These are phyloP conservation scores for Verticillium zaregamsianum DNA, from an alignment of 2,329 filamentous ascomycete species.

Conservation along the genomic window DNA sequence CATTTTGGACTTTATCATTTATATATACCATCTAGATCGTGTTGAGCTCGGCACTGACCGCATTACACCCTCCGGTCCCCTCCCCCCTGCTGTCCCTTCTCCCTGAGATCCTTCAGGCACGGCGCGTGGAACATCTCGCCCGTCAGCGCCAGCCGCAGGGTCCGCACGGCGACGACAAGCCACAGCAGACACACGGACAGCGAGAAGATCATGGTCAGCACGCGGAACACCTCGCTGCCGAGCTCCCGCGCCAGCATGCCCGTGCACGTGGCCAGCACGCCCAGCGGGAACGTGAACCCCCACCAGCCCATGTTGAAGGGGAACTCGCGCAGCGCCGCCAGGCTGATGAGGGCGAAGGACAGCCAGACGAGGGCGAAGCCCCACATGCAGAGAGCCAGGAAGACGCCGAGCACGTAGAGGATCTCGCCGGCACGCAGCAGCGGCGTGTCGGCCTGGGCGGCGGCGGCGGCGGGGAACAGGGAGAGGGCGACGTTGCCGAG, in stretches of 20 bases:
- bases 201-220: conserved; percentile 35
- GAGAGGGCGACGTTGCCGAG: conserved; percentile 42
- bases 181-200: conserved; percentile 36
- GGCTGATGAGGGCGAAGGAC: conserved; percentile 36
- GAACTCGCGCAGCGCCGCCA: conserved; percentile 29
- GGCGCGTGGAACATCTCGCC: conserved; percentile 42
- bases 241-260: conserved; percentile 34
- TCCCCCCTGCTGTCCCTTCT: conserved; percentile 23
- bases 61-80: conserved; percentile 22
- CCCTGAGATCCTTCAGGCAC: conserved; percentile 32
- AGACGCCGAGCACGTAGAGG: conserved; percentile 54
- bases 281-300: conserved; percentile 43
- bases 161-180: conserved; percentile 34
- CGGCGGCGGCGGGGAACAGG: conserved; percentile 33
- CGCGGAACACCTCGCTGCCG: conserved; percentile 37
- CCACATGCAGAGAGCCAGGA: conserved; percentile 38
- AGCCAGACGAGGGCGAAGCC: conserved; percentile 40
- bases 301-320: conserved; percentile 46
- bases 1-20: too few relatives aligned
- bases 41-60: too few relatives aligned
- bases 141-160: conserved; percentile 28
- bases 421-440: conserved; percentile 41
- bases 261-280: conserved; percentile 39
- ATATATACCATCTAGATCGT: too few relatives aligned
- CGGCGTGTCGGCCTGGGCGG: conserved; percentile 39